Base-by-base conservation (phyloP, 2,329 filamentous ascomycete genomes). In the Alternaria sp. region DNA sequence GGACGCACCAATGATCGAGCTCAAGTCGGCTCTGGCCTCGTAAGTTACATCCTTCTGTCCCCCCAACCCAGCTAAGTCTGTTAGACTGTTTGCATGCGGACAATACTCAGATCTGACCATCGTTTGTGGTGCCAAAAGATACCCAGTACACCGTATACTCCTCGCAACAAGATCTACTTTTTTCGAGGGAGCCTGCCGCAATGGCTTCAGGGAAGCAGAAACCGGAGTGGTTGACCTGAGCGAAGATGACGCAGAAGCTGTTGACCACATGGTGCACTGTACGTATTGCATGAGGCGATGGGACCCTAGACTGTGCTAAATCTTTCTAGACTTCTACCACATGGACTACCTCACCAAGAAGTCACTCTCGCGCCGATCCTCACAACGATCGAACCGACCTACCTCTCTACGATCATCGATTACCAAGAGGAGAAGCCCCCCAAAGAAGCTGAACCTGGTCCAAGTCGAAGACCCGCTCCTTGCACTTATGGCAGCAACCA, bases 91-190 rank as follows among this genome's bases (percentile, higher is more conserved):
- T 68, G 72, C 79, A 71, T 68, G 68, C 32, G 75, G 75, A 62
- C 79, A 79, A 70, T 85, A 83, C 71, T 83, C 82, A 59, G 83
- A 85, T 73, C 77, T 85, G 66, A 84, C 81, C 52, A 79, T 85
- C 70, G 76, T 76, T 54, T 84, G 81, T 77, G 81, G 82, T 61
- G 71, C 73, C 62, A 79, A 79, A 75, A 80, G 79, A 78, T 85
- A 83, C 76, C 75, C 74, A 26, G 83, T 84, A 11, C 83, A 85
- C 69, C 80, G 81, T 66, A 82, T 81, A 6, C 81, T 85, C 46
- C 72, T 85, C 51, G 84, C 83, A 73, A 83, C 83, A 40, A 76
- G 83, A 51, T 83, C 82, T 40, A 79, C 77, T 21, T 85, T 85
- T 73, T 83, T 83, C 66, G 77, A 79, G 45, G 81, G 79, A 43